These are phyloP conservation scores for Amanita rimosa DNA, from an alignment of 768 basidiomycete genomes.

Conservation along the genomic window DNA sequence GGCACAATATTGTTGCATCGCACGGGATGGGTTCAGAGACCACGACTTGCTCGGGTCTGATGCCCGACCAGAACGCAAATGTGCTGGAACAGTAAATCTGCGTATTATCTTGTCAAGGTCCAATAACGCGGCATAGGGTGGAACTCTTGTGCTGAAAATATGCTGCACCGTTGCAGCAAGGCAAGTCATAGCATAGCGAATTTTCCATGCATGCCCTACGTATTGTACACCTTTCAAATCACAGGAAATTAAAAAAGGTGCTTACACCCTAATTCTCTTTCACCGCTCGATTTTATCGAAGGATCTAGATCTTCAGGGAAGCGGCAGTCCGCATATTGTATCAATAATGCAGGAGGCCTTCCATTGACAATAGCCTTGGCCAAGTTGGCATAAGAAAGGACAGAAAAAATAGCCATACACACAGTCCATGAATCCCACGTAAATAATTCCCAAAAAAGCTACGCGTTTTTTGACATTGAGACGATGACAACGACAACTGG, in stretches of 20 bases:
- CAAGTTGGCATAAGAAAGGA: slow-evolving; percentile 1
- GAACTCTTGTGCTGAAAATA: slow-evolving; percentile 25
- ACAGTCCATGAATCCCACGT: slow-evolving; percentile 40
- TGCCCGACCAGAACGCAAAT: slow-evolving; percentile 23
- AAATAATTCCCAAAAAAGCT: slow-evolving; percentile 45
- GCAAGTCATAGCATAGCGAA: slow-evolving; percentile 32
- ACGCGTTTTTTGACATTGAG: slow-evolving; percentile 2
- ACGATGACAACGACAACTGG: background rate
- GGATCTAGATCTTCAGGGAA: slow-evolving; percentile 36
- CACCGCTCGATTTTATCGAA: slow-evolving; percentile 18
- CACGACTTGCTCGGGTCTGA: slow-evolving; percentile 23
- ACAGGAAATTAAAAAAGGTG: slow-evolving; percentile 2
- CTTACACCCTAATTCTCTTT: slow-evolving; percentile 33
- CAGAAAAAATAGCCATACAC: slow-evolving; percentile 15
- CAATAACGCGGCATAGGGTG: slow-evolving; percentile 32
- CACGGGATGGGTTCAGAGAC: slow-evolving; percentile 24
- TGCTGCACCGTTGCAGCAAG: slow-evolving; percentile 31
- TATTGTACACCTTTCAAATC: background rate
- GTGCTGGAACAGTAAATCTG: slow-evolving; percentile 32
- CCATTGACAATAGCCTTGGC: slow-evolving; percentile 35
- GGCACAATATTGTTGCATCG: slow-evolving; percentile 35
- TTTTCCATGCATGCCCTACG: slow-evolving; percentile 33
- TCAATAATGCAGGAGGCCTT: slow-evolving; percentile 32
- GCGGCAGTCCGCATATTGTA: slow-evolving; percentile 39
- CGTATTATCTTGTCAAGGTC: slow-evolving; percentile 41